These are phyloP conservation scores for Ambrosiella beaveri DNA, from an alignment of 2,329 filamentous ascomycete species.

Conservation along the genomic window DNA sequence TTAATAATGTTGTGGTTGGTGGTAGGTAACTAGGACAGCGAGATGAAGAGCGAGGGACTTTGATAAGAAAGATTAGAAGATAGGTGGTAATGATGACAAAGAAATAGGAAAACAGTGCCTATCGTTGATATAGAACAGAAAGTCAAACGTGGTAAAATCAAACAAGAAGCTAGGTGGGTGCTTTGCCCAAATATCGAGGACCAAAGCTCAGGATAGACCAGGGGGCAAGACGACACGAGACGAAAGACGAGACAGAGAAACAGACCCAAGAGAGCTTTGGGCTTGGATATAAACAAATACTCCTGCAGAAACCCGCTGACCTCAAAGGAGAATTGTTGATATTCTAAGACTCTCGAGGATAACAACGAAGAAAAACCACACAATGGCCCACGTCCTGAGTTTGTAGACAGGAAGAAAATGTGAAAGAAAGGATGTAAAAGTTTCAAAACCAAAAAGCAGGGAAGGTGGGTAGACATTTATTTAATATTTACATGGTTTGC, in stretches of 20 bases:
- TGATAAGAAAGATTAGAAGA: too few relatives aligned
- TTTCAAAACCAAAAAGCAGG: neutral
- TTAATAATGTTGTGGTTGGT: neutral
- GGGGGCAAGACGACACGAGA: constrained; percentile 13
- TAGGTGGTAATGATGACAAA: neutral
- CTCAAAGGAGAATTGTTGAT: constrained; percentile 46
- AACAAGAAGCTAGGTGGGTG: constrained; percentile 4
- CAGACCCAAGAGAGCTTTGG: neutral
- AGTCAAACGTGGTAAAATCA: constrained; percentile 12
- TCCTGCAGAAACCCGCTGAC: constrained; percentile 75
- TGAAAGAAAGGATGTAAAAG: neutral
- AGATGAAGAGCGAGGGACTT: too few relatives aligned
- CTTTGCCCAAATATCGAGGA: constrained; percentile 11
- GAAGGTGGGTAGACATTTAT: neutral
- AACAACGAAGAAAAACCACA: constrained; percentile 5
- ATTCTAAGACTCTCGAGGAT: constrained; percentile 18
- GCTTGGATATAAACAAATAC: constrained; percentile 18
- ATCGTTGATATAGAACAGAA: neutral
- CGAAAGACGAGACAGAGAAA: constrained; percentile 11
- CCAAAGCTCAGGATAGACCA: constrained; percentile 12
- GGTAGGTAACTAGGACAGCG: too few relatives aligned
- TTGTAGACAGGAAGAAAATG: neutral
- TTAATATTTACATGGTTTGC: too few relatives aligned
- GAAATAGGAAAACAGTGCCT: neutral
- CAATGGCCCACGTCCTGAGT: neutral